Conservation (phyloP, 78 protist genomes). For the Pigoraptor vietnamica region DNA sequence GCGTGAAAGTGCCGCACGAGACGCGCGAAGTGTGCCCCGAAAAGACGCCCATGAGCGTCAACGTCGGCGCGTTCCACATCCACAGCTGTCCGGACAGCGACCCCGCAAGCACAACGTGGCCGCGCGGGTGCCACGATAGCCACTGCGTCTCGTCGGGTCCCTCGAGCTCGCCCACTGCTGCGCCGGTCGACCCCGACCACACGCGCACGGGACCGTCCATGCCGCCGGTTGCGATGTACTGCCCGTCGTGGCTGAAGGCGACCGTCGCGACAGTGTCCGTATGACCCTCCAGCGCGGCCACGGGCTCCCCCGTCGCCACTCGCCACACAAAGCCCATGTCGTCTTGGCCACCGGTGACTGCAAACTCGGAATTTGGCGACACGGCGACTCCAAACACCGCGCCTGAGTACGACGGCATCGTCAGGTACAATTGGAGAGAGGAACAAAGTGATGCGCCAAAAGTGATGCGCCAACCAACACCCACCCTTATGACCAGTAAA, state of each 20-base stretch:
- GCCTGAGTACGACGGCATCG: no score
- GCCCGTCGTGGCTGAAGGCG: constrained; percentile 11
- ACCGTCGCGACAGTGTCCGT: not conserved
- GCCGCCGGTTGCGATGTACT: constrained; percentile 12
- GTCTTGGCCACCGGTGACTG: constrained; percentile 23
- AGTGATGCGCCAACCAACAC: no score
- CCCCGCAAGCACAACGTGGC: not conserved
- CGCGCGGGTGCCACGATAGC: not conserved
- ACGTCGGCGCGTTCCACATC: not conserved
- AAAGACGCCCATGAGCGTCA: not conserved
- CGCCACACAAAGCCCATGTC: constrained; percentile 16
- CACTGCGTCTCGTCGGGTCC: constrained; percentile 1
- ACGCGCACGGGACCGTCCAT: constrained; percentile 32
- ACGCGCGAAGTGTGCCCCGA: not conserved
- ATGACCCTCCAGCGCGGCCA: not conserved
- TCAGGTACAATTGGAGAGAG: no score
- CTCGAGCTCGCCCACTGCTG: not conserved
- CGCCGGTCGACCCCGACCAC: constrained; percentile 15
- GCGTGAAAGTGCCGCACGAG: not conserved
- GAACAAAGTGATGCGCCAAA: no score
- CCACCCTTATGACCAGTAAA: not conserved
- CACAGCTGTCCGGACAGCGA: not conserved
- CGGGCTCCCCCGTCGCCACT: not conserved
- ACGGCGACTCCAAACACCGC: not conserved
- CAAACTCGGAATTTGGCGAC: not conserved